These are phyloP conservation scores for Talaromyces islandicus DNA, from an alignment of 2,329 filamentous ascomycete species.

Conservation along the genomic window DNA sequence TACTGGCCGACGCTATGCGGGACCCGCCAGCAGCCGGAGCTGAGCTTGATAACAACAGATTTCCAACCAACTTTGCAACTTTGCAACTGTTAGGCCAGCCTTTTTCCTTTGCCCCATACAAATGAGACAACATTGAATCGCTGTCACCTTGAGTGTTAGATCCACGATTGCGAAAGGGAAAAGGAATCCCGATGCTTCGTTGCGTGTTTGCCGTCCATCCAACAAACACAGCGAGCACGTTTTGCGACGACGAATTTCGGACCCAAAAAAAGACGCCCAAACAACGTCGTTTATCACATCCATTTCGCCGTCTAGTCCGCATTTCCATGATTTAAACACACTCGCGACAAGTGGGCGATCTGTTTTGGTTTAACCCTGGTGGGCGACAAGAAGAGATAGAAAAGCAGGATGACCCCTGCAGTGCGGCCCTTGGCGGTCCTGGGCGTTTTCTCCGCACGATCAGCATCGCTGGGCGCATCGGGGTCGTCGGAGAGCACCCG, in stretches of 20 bases:
- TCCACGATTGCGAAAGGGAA: not conserved
- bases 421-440: slow-evolving; percentile 3
- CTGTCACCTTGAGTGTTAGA: not conserved
- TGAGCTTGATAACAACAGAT: not conserved
- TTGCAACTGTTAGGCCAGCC: not conserved
- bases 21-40: not conserved
- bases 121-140: not conserved
- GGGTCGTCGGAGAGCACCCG: not conserved
- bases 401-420: slow-evolving; percentile 9
- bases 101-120: not conserved
- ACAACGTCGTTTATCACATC: not conserved
- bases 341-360: not conserved
- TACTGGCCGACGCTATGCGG: not conserved
- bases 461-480: not conserved
- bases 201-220: too few species aligned
- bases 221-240: too few species aligned
- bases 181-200: not conserved
- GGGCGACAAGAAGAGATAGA: not conserved
- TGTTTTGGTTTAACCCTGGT: not conserved
- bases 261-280: not conserved
- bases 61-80: not conserved
- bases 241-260: not conserved
- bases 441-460: slow-evolving; percentile 1
- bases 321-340: not conserved
- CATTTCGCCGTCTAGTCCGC: not conserved